These are phyloP conservation scores for Chaetomium tenue DNA, from an alignment of 495 filamentous ascomycete species.

Conservation along the genomic window DNA sequence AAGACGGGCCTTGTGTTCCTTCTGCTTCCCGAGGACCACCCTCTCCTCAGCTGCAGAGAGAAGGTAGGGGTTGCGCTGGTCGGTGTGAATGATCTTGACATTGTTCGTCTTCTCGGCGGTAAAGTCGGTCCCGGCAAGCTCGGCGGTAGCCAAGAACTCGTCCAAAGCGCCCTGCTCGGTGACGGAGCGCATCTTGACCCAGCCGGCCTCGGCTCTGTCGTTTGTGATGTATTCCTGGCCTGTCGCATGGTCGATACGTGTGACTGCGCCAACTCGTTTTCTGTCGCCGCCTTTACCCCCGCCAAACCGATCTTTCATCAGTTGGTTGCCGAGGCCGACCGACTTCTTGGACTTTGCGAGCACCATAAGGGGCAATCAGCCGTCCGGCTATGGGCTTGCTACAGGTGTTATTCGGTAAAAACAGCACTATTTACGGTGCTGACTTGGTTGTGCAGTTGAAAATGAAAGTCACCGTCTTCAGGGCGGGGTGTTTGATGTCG, in stretches of 20 bases:
- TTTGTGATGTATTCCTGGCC: slow-evolving; percentile 71
- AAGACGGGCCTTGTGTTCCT: slow-evolving; percentile 68
- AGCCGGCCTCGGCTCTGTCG: slow-evolving; percentile 69
- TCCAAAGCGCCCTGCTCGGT: slow-evolving; percentile 96
- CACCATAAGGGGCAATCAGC: slow-evolving; percentile 60
- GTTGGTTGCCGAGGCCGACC: slow-evolving; percentile 77
- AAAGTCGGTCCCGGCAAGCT: slow-evolving; percentile 96
- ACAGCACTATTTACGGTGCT: slow-evolving; percentile 6
- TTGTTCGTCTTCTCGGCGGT: slow-evolving; percentile 98
- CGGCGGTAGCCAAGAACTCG: slow-evolving; percentile 71
- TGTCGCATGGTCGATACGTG: slow-evolving; percentile 58
- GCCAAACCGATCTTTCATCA: slow-evolving; percentile 93
- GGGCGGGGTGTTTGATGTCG: slow-evolving; percentile 22
- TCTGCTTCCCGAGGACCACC: slow-evolving; percentile 72
- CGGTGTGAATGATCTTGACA: slow-evolving; percentile 94
- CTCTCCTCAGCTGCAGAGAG: slow-evolving; percentile 85
- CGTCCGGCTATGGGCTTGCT: not conserved
- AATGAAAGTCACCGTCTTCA: slow-evolving; percentile 5
- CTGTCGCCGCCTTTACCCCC: slow-evolving; percentile 75
- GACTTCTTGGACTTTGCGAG: slow-evolving; percentile 92
- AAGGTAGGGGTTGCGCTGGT: slow-evolving; percentile 93
- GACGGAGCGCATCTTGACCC: slow-evolving; percentile 97
- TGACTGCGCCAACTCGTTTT: slow-evolving; percentile 60
- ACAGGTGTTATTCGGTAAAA: not conserved
- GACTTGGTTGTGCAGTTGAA: not conserved